A percentile compares a stretch with the other conserved stretches of the same genome.
Evolutionary conservation across 495 filamentous ascomycete species (phyloP).

Genomic region (Symbiotaphrina buchneri): DNA sequence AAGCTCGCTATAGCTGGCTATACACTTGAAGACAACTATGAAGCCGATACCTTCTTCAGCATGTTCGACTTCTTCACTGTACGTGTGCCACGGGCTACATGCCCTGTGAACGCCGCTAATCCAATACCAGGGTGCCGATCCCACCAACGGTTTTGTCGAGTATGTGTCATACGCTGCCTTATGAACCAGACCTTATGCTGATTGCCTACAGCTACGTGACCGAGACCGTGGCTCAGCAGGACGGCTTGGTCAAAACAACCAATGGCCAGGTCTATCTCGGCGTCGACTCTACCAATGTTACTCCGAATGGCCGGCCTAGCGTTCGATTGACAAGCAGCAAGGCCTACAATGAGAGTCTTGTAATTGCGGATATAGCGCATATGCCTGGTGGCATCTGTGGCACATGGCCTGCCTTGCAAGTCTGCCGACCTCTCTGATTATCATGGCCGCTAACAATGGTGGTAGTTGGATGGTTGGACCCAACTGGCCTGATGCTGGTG

Average conservation of each 20-base stretch:
- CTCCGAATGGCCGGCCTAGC: conserved; percentile 33
- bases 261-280: conserved; percentile 25
- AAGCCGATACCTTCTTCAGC: conserved; percentile 8
- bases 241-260: conserved; percentile 31
- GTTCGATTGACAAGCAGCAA: conserved; percentile 48
- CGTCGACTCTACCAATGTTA: conserved; percentile 21
- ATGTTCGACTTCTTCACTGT: conserved; percentile 11
- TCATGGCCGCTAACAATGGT: too few species aligned
- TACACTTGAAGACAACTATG: conserved; percentile 5
- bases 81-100: conserved; percentile 1
- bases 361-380: conserved; percentile 53
- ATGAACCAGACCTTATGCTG: too few species aligned
- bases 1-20: too few species aligned
- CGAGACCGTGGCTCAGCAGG: conserved; percentile 24
- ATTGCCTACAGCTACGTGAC: too few species aligned
- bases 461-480: conserved; percentile 56
- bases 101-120: neutral
- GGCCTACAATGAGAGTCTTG: conserved; percentile 41
- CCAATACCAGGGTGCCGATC: conserved; percentile 21
- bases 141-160: conserved; percentile 46
- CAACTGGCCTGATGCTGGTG: conserved; percentile 58
- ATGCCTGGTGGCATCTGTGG: conserved; percentile 54
- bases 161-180: too few species aligned
- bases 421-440: too few species aligned
- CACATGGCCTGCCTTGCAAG: conserved; percentile 51